Conservation (phyloP, 805 yeast genomes). For the Teunomyces tritomae region DNA sequence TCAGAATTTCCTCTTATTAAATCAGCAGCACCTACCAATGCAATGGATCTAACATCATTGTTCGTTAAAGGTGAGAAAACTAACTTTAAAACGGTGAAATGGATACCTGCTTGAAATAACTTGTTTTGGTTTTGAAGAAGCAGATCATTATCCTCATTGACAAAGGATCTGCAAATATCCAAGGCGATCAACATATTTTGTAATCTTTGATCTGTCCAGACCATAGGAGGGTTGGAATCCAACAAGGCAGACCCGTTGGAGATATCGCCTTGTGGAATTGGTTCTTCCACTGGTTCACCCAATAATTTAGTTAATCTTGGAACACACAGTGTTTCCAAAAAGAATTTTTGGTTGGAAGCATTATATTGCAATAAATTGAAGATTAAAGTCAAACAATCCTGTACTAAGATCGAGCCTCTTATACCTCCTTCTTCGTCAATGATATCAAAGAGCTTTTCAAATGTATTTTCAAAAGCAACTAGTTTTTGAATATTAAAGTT, state of each 20-base stretch:
- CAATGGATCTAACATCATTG: slow-evolving; percentile 59
- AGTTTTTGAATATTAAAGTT: slow-evolving; percentile 85
- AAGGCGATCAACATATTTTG: slow-evolving; percentile 65
- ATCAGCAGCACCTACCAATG: slow-evolving; percentile 75
- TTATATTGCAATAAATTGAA: slow-evolving; percentile 74
- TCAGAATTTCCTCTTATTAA: slow-evolving; percentile 63
- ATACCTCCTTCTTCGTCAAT: slow-evolving; percentile 86
- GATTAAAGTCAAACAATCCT: slow-evolving; percentile 79
- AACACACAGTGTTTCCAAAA: slow-evolving; percentile 80
- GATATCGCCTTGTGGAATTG: slow-evolving; percentile 20
- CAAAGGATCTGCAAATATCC: slow-evolving; percentile 71
- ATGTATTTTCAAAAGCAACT: slow-evolving; percentile 92
- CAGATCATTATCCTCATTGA: slow-evolving; percentile 66
- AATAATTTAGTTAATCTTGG: slow-evolving; percentile 62
- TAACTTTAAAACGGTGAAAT: slow-evolving; percentile 63
- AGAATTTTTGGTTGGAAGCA: slow-evolving; percentile 84
- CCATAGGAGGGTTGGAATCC: slow-evolving; percentile 36
- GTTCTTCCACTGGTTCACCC: slow-evolving; percentile 54
- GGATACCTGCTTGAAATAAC: slow-evolving; percentile 58
- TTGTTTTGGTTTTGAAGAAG: slow-evolving; percentile 59
- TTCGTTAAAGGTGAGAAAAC: slow-evolving; percentile 69
- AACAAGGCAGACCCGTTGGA: slow-evolving; percentile 16
- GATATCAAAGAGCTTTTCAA: slow-evolving; percentile 76
- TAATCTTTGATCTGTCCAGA: slow-evolving; percentile 76
- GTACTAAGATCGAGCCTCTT: slow-evolving; percentile 84